A percentile compares a stretch with the other conserved stretches of the same genome.
Evolutionary conservation across 129 eudicot species (phyloP).

Genomic region (Scalesia atractyloides): DNA sequence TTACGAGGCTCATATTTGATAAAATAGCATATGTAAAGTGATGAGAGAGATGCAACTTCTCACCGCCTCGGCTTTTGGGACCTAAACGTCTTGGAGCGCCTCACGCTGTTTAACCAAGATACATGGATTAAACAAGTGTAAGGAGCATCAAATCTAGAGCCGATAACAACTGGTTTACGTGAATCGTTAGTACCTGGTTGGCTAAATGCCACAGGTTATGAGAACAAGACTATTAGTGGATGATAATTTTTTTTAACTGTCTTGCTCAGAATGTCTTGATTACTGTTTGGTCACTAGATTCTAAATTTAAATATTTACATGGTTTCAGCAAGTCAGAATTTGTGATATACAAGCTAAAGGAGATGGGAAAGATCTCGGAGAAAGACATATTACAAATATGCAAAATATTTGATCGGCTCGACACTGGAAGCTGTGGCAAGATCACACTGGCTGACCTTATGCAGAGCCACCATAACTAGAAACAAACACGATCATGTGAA

Average conservation of each 20-base stretch:
- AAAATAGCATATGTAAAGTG: too few relatives aligned
- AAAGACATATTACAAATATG: constrained; percentile 72
- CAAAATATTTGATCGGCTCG: constrained; percentile 70
- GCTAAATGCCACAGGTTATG: background rate
- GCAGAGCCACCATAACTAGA: constrained; percentile 38
- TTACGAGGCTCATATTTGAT: too few relatives aligned
- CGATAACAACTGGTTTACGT: too few relatives aligned
- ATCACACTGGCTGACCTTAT: constrained; percentile 74
- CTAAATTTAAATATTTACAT: background rate
- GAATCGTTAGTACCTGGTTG: background rate
- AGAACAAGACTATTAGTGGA: background rate
- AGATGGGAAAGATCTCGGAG: constrained; percentile 80
- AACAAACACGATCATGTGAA: constrained; percentile 9
- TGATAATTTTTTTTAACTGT: background rate
- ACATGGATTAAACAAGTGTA: too few relatives aligned
- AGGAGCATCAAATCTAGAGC: too few relatives aligned
- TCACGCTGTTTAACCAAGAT: too few relatives aligned
- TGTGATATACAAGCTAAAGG: constrained; percentile 87
- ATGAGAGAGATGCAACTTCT: too few relatives aligned
- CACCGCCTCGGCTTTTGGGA: too few relatives aligned
- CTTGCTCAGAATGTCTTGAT: background rate
- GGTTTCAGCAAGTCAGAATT: constrained; percentile 76
- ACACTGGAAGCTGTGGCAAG: constrained; percentile 70
- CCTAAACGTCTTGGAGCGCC: too few relatives aligned
- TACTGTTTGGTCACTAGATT: background rate